Evolutionary conservation across 768 basidiomycete genomes (phyloP).

Genomic region (Macrolepiota fuliginosa): DNA sequence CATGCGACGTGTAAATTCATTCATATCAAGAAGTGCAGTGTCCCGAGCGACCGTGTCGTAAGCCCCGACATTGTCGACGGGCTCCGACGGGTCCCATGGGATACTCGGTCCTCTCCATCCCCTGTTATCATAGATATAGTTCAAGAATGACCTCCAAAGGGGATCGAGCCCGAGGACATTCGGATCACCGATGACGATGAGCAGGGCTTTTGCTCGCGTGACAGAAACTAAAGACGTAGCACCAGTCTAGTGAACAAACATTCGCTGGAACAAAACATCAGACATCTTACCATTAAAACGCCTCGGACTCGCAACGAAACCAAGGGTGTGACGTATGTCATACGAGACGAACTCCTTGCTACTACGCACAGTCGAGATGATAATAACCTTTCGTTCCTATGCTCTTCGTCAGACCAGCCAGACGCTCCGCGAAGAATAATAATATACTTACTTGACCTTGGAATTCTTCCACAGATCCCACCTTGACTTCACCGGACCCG

Average conservation of each 20-base stretch:
- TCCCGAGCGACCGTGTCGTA: constrained; percentile 36
- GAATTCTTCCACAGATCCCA: constrained; percentile 67
- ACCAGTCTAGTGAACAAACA: neutral
- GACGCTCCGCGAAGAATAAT: neutral
- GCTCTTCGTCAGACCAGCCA: neutral
- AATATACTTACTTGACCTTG: constrained; percentile 51
- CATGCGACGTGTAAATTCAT: constrained; percentile 37
- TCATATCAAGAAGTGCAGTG: constrained; percentile 37
- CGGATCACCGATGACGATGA: constrained; percentile 60
- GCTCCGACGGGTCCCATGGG: constrained; percentile 45
- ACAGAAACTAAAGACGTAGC: constrained; percentile 42
- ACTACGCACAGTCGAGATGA: constrained; percentile 58
- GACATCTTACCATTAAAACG: constrained; percentile 54
- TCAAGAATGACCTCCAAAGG: constrained; percentile 58
- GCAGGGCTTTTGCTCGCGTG: constrained; percentile 56
- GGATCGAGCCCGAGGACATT: constrained; percentile 57
- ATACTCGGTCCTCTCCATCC: constrained; percentile 55
- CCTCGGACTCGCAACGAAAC: constrained; percentile 56
- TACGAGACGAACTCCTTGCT: constrained; percentile 51
- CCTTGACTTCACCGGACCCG: constrained; percentile 44
- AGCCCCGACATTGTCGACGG: constrained; percentile 33
- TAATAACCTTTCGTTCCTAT: constrained; percentile 55
- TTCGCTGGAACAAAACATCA: neutral
- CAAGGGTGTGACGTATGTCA: constrained; percentile 53
- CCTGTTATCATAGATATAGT: constrained; percentile 46